Evolutionary conservation across 2,329 filamentous ascomycete genomes (phyloP), one percentile per base, ranked within the genome.

Genomic region (Talaromyces sp.): DNA sequence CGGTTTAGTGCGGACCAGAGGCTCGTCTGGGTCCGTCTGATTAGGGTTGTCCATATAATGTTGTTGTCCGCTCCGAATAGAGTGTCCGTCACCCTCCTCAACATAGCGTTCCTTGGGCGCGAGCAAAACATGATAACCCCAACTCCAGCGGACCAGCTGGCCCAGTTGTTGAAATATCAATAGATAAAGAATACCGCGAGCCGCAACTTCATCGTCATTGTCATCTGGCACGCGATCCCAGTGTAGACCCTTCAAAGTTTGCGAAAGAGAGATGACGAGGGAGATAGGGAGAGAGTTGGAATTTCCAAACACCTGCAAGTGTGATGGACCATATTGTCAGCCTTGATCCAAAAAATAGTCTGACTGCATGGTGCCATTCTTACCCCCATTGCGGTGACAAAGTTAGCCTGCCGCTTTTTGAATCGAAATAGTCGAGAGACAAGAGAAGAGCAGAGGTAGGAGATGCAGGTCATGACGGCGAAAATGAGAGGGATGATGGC

Each of bases 251-350:
- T 88, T 87, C 61, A 99, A 83, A 0, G 95, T 99, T 73, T 96
- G 90, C 15, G 93, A 96, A 11, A 99, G 84, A 9, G 93, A 97
- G 61, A 98, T 85, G 64, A 99, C 92, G 60, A 99, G 86, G 0
- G 95, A 99, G 64, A 99, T 98, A 0, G 95, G 95, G 22, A 99
- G 84, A 19, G 95, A 98, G 77, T 99, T 99, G 36, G 93, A 98
- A 75, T 99, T 99, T 69, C 93, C 95, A 74, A 99, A 99, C 55
- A 98, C 85, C 85, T 87, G 64, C 19, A 22, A 11, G n/a, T 3
- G 19, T 30, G 8, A 30, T 30, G 7, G 28, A 30, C 15, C 8
- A 19, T 44, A 30, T 9, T 3, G 58, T 62, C 9, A 59, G 57
- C 25, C 55, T 56, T 19, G 44, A 25, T 13, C 15, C 6, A 15